These are phyloP conservation scores for Xylaria digitata DNA, from an alignment of 2,329 filamentous ascomycete genomes.

Conservation along the genomic window DNA sequence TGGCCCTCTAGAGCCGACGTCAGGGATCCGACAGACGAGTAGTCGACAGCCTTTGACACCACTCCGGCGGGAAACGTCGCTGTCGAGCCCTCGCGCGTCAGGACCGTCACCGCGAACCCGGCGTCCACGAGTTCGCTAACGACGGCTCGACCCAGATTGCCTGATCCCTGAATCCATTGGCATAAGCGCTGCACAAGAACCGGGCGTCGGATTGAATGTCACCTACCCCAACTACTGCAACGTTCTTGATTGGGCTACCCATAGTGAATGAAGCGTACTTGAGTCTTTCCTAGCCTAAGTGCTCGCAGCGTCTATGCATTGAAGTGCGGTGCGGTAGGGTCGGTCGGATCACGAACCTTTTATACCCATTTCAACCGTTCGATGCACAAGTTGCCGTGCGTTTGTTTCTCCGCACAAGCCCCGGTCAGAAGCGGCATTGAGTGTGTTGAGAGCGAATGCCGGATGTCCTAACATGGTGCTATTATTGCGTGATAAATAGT, in stretches of 20 bases:
- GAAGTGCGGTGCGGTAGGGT: neutral
- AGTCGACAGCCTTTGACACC: constrained; percentile 60
- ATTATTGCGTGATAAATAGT: constrained; percentile 31
- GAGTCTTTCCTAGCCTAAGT: neutral
- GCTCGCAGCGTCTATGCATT: neutral
- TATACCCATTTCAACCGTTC: constrained; percentile 18
- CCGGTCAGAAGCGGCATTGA: constrained; percentile 10
- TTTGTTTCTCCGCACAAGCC: constrained; percentile 18
- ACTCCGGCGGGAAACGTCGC: constrained; percentile 52
- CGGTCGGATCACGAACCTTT: constrained; percentile 10
- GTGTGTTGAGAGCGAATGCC: constrained; percentile 13
- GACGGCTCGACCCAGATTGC: constrained; percentile 48
- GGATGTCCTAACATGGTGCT: constrained; percentile 23
- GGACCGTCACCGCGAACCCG: constrained; percentile 61
- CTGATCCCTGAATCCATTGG: constrained; percentile 46
- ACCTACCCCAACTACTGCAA: constrained; percentile 45
- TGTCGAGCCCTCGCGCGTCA: constrained; percentile 60
- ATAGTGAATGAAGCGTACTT: constrained; percentile 27
- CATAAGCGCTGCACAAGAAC: constrained; percentile 17
- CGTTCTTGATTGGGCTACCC: constrained; percentile 42
- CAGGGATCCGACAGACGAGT: constrained; percentile 57
- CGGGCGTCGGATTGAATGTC: constrained; percentile 8
- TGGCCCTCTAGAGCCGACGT: constrained; percentile 61
- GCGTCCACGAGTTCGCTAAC: constrained; percentile 48
- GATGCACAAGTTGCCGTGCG: neutral